Evolutionary conservation across 148 eudicot genomes (phyloP).

Genomic region (Euryodendron excelsum): DNA sequence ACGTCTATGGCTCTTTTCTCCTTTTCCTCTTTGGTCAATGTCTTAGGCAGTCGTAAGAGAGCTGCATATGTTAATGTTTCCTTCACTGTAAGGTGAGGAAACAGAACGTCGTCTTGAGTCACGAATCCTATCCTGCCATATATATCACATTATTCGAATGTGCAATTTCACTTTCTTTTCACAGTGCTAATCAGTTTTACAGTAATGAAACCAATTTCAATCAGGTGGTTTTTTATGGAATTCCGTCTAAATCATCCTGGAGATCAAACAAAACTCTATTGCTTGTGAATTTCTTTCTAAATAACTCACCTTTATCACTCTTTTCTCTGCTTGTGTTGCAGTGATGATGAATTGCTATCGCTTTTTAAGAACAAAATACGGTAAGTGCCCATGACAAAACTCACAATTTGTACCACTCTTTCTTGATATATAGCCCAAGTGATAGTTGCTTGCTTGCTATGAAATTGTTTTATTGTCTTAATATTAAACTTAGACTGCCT

Average conservation of each 20-base stretch:
- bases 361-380: no score
- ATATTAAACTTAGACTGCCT: no score
- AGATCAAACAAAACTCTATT: not conserved
- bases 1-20: constrained; percentile 71
- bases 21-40: constrained; percentile 59
- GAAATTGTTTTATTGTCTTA: no score
- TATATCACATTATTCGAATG: constrained; percentile 2
- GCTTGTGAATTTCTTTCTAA: not conserved
- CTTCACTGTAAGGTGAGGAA: constrained; percentile 88
- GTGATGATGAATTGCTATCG: no score
- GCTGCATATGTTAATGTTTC: constrained; percentile 87
- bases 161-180: not conserved
- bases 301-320: no score
- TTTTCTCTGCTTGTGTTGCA: no score
- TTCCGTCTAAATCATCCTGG: not conserved
- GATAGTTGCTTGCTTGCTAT: no score
- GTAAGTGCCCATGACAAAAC: no score
- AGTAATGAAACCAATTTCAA: not conserved
- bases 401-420: not conserved
- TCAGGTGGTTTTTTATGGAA: not conserved
- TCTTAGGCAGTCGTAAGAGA: constrained; percentile 62
- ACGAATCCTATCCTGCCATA: constrained; percentile 87
- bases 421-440: no score
- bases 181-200: not conserved
- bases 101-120: constrained; percentile 89